Base-by-base conservation (phyloP, 2,329 filamentous ascomycete species). In the Epichloe sylvatica region DNA sequence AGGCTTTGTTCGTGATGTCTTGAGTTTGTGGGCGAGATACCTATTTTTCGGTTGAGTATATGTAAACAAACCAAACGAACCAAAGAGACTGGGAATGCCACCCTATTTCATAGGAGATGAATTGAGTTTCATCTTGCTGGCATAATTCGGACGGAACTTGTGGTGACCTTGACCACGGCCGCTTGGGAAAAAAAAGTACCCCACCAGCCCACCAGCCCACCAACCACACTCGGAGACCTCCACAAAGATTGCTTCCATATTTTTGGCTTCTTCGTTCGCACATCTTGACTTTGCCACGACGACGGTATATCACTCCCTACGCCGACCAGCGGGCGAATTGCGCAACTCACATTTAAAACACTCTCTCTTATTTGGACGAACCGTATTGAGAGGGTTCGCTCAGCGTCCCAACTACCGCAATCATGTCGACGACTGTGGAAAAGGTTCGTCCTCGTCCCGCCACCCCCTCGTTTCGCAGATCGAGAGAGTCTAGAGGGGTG, bases 381-480 rank as follows among this genome's bases (percentile, higher is more conserved):
- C n/a, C 19, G 19, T 21, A 8, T 15, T 33, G 45, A 25, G 45
- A 40, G 15, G 45, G 36, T 19, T 46, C 37, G 49, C 40, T 37
- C 5, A 40, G 40, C 34, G 49, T 47, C 30, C 43, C 38, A n/a
- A 49, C 39, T 55, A 47, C 53, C 57, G 57, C 65, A 74, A 85
- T 68, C 62, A 97, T 97, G 92, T 77, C 91, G 77, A 97, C 91
- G 53, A 97, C 91, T 40, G 89, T 96, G 67, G 91, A 97, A 62
- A 97, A 97, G 84, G 88, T 86, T 65, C 58, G 77, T 62, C 6
- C 9, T n/a, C n/a, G 9, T 45, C 5, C 35, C 17, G 13, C 25
- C n/a, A 15, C 17, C 17, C 7, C 7, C 7, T 21, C 44, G 25
- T 40, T 33, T 23, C 8, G 25, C 15, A 19, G 15, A 38, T 30